Evolutionary conservation across 345 rosid species (phyloP), one percentile per base, ranked within the genome.

Genomic region (Gossypium herbaceum): DNA sequence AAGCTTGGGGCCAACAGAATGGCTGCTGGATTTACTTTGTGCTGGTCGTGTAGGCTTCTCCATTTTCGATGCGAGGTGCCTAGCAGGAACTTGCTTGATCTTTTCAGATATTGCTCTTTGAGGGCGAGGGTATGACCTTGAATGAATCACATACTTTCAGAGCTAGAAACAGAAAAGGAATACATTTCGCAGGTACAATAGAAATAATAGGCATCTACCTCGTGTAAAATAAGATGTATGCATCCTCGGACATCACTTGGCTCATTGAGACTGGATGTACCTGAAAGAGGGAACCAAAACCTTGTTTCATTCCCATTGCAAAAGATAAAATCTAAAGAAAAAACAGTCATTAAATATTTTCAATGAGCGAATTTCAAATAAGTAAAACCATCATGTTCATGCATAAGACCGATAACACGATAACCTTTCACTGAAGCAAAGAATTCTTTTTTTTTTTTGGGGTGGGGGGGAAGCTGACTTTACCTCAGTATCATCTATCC

Each of bases 201-300:
- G 48, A 43, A 70, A 70, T 52, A 45, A 43, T 44, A 44, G 66
- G 43, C 70, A 43, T 68, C 76, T 86, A 90, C 97, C 97, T 90
- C 82, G 71, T 90, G 86, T 92, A 92, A 81, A 92, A 92, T 82
- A 92, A 82, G 74, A 92, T 92, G 76, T 92, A 92, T 68, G 95
- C 97, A 77, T 92, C 97, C 83, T 92, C 97, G 11, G 93, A 92
- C 97, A 92, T 92, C 81, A 92, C 97, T 79, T 90, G 94, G 82
- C 88, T 85, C 84, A 85, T 85, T 58, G 91, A 81, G 73, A 92
- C 95, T 43, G 80, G 88, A 82, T 77, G 88, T 73, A 90, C 89
- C 97, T 92, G 39, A 77, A 47, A 72, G 34, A 34, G 61, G 48
- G 5, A 48, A 50, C n/a, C 57, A 34, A 78, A 73, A 65, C 61